A percentile compares a stretch with the other conserved stretches of the same genome.
These are phyloP conservation scores for Pontederia paniculata DNA, from an alignment of 176 grass and related monocot genomes.

Conservation along the genomic window DNA sequence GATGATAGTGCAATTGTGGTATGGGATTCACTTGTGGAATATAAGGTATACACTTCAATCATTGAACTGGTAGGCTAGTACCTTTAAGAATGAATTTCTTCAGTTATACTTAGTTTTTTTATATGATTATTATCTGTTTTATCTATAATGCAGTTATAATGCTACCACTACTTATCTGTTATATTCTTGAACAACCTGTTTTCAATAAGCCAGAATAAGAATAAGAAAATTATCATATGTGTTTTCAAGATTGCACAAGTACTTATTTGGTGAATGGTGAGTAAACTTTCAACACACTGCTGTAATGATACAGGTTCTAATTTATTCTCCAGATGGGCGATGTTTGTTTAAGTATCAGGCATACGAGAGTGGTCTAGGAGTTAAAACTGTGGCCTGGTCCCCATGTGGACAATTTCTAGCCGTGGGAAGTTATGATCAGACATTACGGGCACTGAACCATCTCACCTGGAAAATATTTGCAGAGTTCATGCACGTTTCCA, in stretches of 20 bases:
- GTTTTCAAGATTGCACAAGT: background rate
- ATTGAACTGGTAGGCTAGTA: too few species aligned
- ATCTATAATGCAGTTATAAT: background rate
- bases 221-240: background rate
- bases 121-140: background rate
- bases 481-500: slow-evolving; percentile 62
- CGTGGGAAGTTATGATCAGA: slow-evolving; percentile 95
- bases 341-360: slow-evolving; percentile 84
- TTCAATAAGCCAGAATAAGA: background rate
- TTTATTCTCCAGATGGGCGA: slow-evolving; percentile 94
- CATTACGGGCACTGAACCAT: slow-evolving; percentile 68
- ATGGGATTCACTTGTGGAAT: slow-evolving; percentile 98
- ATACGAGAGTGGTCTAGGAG: slow-evolving; percentile 88
- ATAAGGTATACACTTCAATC: slow-evolving; percentile 42
- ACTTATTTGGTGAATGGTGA: background rate
- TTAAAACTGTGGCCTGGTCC: slow-evolving; percentile 94
- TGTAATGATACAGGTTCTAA: slow-evolving; percentile 45
- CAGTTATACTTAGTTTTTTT: background rate
- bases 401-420: slow-evolving; percentile 84
- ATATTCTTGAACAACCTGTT: background rate
- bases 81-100: too few species aligned
- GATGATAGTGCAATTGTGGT: slow-evolving; percentile 83
- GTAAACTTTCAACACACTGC: slow-evolving; percentile 2
- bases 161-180: background rate
- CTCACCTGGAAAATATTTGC: slow-evolving; percentile 98